Evolutionary conservation across 441 rosid species (phyloP), one percentile per base, ranked within the genome.

Genomic region (Geranium incanum): DNA sequence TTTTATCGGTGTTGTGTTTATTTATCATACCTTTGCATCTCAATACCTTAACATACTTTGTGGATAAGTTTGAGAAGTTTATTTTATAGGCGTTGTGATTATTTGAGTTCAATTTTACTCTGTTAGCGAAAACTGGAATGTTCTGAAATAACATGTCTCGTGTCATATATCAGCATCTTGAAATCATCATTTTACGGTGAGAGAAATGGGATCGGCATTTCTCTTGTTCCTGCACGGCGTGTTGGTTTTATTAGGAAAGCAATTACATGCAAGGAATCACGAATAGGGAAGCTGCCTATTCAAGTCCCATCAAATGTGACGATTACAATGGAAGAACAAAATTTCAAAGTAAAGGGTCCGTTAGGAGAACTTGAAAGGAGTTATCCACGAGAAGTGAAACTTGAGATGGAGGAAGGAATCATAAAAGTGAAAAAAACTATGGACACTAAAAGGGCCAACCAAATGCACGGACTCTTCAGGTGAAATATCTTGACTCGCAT

Each of bases 391-490:
- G 99, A 94, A 84, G 85, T 94, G 62, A 84, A 80, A 81, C 77
- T 87, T 18, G 86, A 84, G 69, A 86, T 78, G 77, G 86, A 86
- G 13, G 99, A 90, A 33, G 92, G 95, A 19, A 0, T 74, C 13
- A 50, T 92, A 66, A 85, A 83, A 76, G 89, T 94, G n/a, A 81
- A 1, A 69, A 94, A 90, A 71, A 85, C 97, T 0, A 41, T 84
- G 13, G 95, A 94, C 71, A 85, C 95, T 15, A 81, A 92, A 85
- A 89, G 97, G 74, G 99, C 97, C 59, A 92, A 92, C 80, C 94
- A 94, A 82, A 91, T 94, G 97, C 97, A 92, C 45, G 97, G 99
- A 36, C 97, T 94, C 77, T 94, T 90, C 88, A 94, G 98, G 98
- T 91, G 12, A 74, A 77, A 76, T 50, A 18, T 36, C 48, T 28